Evolutionary conservation across 2,329 filamentous ascomycete species (phyloP).

Genomic region (Colletotrichum destructivum): DNA sequence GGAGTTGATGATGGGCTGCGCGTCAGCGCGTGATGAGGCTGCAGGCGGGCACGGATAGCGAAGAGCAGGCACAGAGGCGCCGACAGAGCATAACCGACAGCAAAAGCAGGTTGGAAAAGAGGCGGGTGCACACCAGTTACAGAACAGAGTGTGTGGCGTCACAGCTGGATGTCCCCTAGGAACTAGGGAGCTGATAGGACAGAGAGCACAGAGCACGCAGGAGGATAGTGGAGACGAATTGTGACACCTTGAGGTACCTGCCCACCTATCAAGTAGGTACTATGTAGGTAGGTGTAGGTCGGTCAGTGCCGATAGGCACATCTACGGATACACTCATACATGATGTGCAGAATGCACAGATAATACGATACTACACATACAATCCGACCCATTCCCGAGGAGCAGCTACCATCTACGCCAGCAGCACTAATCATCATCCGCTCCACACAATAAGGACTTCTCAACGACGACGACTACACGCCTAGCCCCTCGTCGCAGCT

Average conservation of each 20-base stretch:
- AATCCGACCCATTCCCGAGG: too few relatives aligned
- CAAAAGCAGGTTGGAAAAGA: slow-evolving; percentile 17
- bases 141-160: slow-evolving; percentile 13
- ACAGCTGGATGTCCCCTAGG: not conserved
- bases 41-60: not conserved
- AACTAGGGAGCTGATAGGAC: not conserved
- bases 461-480: not conserved
- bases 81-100: not conserved
- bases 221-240: not conserved
- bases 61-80: not conserved
- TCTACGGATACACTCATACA: too few relatives aligned
- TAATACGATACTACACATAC: too few relatives aligned
- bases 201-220: too few relatives aligned
- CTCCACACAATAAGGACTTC: too few relatives aligned
- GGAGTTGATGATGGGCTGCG: not conserved
- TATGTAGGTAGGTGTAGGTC: too few relatives aligned
- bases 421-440: too few relatives aligned
- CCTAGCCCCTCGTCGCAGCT: not conserved
- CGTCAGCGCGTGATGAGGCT: slow-evolving; percentile 12
- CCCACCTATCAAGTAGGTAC: too few relatives aligned
- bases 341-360: too few relatives aligned
- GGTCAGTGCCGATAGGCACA: too few relatives aligned
- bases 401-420: too few relatives aligned
- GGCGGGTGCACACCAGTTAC: slow-evolving; percentile 7
- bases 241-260: not conserved